Evolutionary conservation across 441 rosid species (phyloP).

Genomic region (Theobroma grandiflorum): DNA sequence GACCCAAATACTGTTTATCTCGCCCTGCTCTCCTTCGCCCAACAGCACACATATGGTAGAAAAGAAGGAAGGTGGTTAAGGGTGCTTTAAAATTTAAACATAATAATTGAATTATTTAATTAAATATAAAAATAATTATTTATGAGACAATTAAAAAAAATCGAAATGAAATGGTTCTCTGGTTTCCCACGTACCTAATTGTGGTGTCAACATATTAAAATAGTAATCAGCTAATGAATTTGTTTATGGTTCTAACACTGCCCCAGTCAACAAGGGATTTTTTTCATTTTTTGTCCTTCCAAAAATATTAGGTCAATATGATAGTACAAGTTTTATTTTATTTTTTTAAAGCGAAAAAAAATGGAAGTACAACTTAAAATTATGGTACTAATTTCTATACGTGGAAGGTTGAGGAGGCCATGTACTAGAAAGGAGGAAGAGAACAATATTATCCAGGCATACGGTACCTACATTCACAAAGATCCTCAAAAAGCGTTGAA

Average conservation of each 20-base stretch:
- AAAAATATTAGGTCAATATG: neutral
- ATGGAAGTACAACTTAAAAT: neutral
- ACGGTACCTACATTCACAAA: neutral
- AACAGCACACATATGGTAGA: neutral
- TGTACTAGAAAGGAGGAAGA: neutral
- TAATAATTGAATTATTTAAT: no score
- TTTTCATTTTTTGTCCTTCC: neutral
- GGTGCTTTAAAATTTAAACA: no score
- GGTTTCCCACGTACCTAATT: no score
- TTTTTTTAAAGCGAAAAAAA: neutral
- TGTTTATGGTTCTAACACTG: neutral
- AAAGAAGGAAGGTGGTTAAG: no score
- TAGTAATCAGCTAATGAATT: no score
- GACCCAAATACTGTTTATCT: neutral
- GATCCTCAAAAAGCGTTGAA: conserved; percentile 15
- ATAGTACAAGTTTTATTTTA: neutral
- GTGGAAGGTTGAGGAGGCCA: neutral
- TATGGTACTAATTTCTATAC: neutral
- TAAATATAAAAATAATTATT: no score
- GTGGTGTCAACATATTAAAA: neutral
- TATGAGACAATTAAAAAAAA: no score
- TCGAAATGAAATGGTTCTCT: neutral
- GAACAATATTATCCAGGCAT: neutral
- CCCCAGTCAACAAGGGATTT: neutral
- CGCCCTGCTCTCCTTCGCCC: no score